Evolutionary conservation across 139 green algal species (phyloP).

Genomic region (Chlorella sp.): DNA sequence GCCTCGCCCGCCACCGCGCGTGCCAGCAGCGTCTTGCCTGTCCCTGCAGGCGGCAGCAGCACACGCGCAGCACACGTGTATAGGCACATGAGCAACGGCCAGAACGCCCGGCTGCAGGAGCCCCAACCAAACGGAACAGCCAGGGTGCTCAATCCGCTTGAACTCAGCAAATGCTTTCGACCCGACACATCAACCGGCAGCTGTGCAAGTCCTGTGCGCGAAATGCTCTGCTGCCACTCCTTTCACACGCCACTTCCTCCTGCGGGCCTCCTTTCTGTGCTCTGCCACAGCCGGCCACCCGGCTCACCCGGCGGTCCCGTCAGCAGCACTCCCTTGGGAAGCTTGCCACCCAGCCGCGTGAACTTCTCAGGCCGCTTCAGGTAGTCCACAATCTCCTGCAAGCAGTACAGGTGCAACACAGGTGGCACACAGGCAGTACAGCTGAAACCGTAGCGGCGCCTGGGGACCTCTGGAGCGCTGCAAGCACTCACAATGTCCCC

Average conservation of each 20-base stretch:
- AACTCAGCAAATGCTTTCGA: background rate
- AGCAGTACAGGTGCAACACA: background rate
- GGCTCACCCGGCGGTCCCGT: conserved; percentile 90
- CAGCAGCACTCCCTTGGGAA: conserved; percentile 90
- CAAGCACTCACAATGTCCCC: too few relatives aligned
- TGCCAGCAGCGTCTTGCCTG: conserved; percentile 39
- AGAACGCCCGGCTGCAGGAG: too few relatives aligned
- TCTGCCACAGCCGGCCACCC: conserved; percentile 51
- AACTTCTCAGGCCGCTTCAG: conserved; percentile 88
- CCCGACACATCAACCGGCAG: too few relatives aligned
- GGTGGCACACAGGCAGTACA: background rate
- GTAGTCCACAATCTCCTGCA: conserved; percentile 94
- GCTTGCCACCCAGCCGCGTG: conserved; percentile 89
- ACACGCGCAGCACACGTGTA: too few relatives aligned
- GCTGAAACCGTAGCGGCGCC: too few relatives aligned
- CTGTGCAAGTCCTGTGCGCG: too few relatives aligned
- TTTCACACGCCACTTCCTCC: too few relatives aligned
- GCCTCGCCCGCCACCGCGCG: conserved; percentile 86
- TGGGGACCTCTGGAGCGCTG: too few relatives aligned
- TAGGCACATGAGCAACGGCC: too few relatives aligned
- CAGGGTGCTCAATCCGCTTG: background rate
- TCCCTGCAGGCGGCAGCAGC: background rate
- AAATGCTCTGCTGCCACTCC: too few relatives aligned
- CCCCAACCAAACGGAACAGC: too few relatives aligned
- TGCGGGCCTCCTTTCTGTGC: too few relatives aligned